These are phyloP conservation scores for Aureococcus anophagefferens DNA, from an alignment of 108 stramenopile genomes.

Conservation along the genomic window DNA sequence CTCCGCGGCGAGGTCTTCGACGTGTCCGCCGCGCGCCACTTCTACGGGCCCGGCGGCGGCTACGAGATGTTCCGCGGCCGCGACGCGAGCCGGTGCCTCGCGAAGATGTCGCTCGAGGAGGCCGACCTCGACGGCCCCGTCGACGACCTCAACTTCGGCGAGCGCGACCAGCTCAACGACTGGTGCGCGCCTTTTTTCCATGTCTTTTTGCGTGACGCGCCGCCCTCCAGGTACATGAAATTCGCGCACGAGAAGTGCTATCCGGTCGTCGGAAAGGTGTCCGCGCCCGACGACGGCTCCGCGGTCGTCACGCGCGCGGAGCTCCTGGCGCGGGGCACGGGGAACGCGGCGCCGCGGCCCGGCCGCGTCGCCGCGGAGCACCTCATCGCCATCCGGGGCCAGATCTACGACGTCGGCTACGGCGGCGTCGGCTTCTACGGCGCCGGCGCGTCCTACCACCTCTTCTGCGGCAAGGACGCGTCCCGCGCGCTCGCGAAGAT, in stretches of 20 bases:
- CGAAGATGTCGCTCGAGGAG: constrained; percentile 82
- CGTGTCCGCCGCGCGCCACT: constrained; percentile 71
- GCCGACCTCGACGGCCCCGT: constrained; percentile 41
- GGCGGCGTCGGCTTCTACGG: constrained; percentile 80
- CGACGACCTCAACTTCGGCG: constrained; percentile 61
- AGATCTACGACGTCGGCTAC: constrained; percentile 89
- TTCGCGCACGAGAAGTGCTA: constrained; percentile 63
- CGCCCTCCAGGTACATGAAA: no score
- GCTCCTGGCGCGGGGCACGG: not conserved
- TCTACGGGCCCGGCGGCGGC: constrained; percentile 82
- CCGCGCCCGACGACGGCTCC: no score
- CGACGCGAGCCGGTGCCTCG: constrained; percentile 82
- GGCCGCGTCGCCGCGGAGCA: constrained; percentile 24
- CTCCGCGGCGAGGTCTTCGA: constrained; percentile 82
- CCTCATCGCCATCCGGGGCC: constrained; percentile 54
- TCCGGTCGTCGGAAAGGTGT: not conserved
- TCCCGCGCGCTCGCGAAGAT: constrained; percentile 88
- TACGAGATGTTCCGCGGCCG: constrained; percentile 88
- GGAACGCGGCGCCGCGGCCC: not conserved
- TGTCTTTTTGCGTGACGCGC: no score
- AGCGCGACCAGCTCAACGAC: constrained; percentile 64
- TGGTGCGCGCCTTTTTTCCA: no score
- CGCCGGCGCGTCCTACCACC: constrained; percentile 68
- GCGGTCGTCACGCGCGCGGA: no score
- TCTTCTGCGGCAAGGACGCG: constrained; percentile 88